Base-by-base conservation (phyloP, 2,329 filamentous ascomycete genomes). In the Aspergillus pseudotamarii region DNA sequence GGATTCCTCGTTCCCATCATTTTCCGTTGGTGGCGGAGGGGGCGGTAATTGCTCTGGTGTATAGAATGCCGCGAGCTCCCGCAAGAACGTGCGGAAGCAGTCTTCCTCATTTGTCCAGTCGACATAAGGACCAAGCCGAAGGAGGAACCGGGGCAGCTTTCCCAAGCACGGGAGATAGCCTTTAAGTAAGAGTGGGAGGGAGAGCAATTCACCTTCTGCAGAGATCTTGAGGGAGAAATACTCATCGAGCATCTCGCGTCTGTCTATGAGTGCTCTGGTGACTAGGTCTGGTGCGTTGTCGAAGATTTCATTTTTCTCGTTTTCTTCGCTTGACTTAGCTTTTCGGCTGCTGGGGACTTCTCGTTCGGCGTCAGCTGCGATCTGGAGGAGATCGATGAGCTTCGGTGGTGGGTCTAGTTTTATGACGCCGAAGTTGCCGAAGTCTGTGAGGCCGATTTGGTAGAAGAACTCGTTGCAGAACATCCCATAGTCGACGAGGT, bases 401-500 rank as follows among this genome's bases (percentile, higher is more conserved):
- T 88, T 83, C 1, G 97, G 84, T 0, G 93, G 86, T 2, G 93
- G 91, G 56, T 88, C 86, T 71, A 99, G 93, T 12, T 87, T 88
- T 63, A 99, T 93, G 26, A 84, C 78, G 3, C 95, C 95, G 72
- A 97, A 97, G 75, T 99, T 99, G 1, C 91, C 93, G 78, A 99
- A 99, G 73, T 99, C 93, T 0, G 93, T 96, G 41, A 99, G 85
- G 0, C 93, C 94, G 23, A 98, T 81, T 79, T 99, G 95, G 80
- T 99, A 99, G 76, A 98, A 96, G 76, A 94, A 96, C 71, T 98
- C 94, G 65, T 89, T 91, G 75, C 88, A 91, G 1, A 91, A 82
- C 75, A 94, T 89, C 12, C 93, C 95, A 73, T 99, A 99, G 78
- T 99, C 95, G 58, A 99, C 85, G 26, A 99, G 86, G 76, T 91